These are phyloP conservation scores for Salix viminalis DNA, from an alignment of 345 rosid genomes.

Conservation along the genomic window DNA sequence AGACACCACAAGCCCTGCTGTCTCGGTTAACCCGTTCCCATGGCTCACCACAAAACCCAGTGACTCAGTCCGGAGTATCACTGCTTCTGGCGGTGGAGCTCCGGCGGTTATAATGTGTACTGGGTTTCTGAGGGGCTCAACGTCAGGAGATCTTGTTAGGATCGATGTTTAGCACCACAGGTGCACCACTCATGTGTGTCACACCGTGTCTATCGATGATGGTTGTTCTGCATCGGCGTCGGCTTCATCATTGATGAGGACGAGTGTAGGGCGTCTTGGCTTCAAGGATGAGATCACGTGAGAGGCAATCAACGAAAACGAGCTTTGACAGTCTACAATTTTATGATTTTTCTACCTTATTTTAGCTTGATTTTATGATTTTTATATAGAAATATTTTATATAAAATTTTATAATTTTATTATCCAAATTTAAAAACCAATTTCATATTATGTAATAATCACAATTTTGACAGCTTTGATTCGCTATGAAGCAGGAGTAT, in stretches of 20 bases:
- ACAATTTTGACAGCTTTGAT: conserved; percentile 31
- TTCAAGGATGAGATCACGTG: too few relatives aligned
- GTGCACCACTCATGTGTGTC: conserved; percentile 33
- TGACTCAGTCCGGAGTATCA: conserved; percentile 13
- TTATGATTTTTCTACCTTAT: too few relatives aligned
- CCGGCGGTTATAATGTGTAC: conserved; percentile 17
- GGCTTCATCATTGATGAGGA: too few relatives aligned
- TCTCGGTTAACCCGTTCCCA: conserved; percentile 26
- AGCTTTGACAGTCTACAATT: too few relatives aligned
- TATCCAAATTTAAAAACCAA: too few relatives aligned
- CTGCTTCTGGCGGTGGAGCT: conserved; percentile 22
- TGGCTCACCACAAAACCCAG: conserved; percentile 27
- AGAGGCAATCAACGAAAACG: too few relatives aligned
- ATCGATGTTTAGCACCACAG: conserved; percentile 26
- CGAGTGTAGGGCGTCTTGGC: too few relatives aligned
- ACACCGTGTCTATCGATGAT: conserved; percentile 2
- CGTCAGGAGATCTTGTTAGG: conserved; percentile 12
- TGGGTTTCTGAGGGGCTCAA: conserved; percentile 1
- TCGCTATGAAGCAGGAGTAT: conserved; percentile 59
- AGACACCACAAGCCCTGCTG: conserved; percentile 6
- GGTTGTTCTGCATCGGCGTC: too few relatives aligned
- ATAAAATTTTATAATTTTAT: too few relatives aligned
- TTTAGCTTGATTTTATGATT: too few relatives aligned
- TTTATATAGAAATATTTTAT: too few relatives aligned
- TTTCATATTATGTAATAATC: too few relatives aligned